Base-by-base conservation (phyloP, 2,329 filamentous ascomycete genomes). In the Cladosporium sp. region DNA sequence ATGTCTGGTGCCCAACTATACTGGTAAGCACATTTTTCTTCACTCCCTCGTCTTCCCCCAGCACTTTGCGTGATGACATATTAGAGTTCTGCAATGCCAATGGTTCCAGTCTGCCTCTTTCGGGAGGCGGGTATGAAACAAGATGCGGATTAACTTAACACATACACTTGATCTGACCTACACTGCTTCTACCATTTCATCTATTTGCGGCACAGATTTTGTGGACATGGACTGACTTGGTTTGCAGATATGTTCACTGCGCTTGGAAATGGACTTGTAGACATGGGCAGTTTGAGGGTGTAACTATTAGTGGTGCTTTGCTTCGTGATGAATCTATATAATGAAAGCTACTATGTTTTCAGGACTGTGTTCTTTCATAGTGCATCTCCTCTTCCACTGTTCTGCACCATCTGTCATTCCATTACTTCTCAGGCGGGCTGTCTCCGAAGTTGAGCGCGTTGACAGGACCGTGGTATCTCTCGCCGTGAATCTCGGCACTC, bases 41-140 rank as follows among this genome's bases (percentile, higher is more conserved):
- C 21, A 24, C 44, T 15, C 24, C 55, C 32, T 36, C 14, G 11
- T 14, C 3, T 3, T 26, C 52, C 41, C 24, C 32, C 59, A 26
- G 34, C 41, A 30, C 57, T 38, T 49, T 47, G 21, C 32, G 71
- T 80, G 80, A 83, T 82, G 81, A 81, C 74, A 68, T 76, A 70
- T 74, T 66, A 77, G 76, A 80, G 78, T 83, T 83, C 81, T 83
- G 81, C 81, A 83, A 83, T 82, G 74, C 81, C 74, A 75, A 83
- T 75, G 78, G 76, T 75, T 71, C 65, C 72, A 61, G 38, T 41
- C 21, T 54, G 30, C 32, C 34, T 63, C 51, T 55, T 12, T 64
- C 61, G 61, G 61, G 51, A 41, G 60, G 28, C 41, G 14, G 41
- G 74, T 72, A 64, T 70, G 73, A 72, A 76, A 67, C 75, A 77